These are phyloP conservation scores for Rubia tinctorum DNA, from an alignment of 305 asterid species.

Conservation along the genomic window DNA sequence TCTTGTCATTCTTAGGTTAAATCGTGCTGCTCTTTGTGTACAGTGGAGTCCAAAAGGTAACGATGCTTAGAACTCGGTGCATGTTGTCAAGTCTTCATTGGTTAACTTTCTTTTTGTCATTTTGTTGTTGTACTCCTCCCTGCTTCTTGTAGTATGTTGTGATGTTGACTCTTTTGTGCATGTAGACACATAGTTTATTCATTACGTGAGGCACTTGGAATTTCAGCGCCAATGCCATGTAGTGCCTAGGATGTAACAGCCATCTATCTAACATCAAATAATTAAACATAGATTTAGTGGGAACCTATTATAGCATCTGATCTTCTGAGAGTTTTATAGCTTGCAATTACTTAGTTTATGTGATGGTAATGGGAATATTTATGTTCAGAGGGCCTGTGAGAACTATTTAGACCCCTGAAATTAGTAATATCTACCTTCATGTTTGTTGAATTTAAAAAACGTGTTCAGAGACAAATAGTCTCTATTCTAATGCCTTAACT, in stretches of 20 bases:
- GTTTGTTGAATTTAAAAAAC: neutral
- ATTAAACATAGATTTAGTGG: neutral
- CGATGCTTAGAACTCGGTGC: slow-evolving; percentile 6
- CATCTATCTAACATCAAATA: neutral
- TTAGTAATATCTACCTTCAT: neutral
- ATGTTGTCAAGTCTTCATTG: neutral
- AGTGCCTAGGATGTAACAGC: neutral
- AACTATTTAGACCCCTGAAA: neutral
- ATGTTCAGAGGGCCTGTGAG: neutral
- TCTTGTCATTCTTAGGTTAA: slow-evolving; percentile 94
- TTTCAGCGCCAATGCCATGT: neutral
- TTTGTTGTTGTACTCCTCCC: neutral
- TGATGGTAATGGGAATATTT: neutral
- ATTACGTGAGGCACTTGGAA: neutral
- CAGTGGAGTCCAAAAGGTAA: slow-evolving; percentile 99
- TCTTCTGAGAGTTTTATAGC: neutral
- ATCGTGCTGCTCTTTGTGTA: slow-evolving; percentile 99
- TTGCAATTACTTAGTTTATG: neutral
- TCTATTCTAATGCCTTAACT: neutral
- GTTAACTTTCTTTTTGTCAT: neutral
- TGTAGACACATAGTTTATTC: neutral
- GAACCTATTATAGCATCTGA: neutral
- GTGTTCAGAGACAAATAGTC: neutral
- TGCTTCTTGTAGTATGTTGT: neutral
- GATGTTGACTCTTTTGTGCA: neutral